Evolutionary conservation across 768 basidiomycete genomes (phyloP).

Genomic region (Tricholoma sp.): DNA sequence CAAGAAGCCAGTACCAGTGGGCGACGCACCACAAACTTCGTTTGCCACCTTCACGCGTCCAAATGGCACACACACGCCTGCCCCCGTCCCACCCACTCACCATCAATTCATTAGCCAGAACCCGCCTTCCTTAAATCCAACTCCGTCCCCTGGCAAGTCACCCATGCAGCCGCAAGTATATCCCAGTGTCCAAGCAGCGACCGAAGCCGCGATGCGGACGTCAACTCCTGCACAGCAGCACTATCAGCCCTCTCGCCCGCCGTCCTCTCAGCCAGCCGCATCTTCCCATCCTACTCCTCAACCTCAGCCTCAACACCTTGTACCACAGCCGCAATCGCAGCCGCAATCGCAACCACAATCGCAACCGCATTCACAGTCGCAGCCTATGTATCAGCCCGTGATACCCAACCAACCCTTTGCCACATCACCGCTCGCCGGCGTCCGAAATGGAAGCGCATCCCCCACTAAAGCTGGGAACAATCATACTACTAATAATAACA

Average conservation of each 20-base stretch:
- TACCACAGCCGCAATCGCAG: constrained; percentile 10
- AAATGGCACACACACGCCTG: constrained; percentile 31
- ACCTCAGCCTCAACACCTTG: not conserved
- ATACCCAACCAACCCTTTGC: constrained; percentile 8
- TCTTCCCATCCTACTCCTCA: constrained; percentile 1
- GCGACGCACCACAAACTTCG: constrained; percentile 22
- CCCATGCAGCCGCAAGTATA: constrained; percentile 35
- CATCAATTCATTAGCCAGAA: constrained; percentile 32
- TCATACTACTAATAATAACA: not conserved
- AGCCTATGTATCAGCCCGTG: constrained; percentile 11
- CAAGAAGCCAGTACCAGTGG: constrained; percentile 20
- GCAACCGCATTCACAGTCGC: constrained; percentile 17
- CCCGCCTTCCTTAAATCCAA: constrained; percentile 17
- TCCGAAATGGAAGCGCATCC: not conserved
- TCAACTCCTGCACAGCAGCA: constrained; percentile 30
- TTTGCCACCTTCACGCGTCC: constrained; percentile 21
- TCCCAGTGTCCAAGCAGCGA: constrained; percentile 28
- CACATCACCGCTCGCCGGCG: constrained; percentile 4
- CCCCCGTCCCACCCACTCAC: constrained; percentile 22
- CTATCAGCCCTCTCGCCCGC: constrained; percentile 18
- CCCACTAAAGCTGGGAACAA: not conserved
- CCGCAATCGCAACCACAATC: constrained; percentile 15
- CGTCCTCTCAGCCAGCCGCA: constrained; percentile 13
- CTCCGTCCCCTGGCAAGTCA: constrained; percentile 18
- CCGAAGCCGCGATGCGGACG: constrained; percentile 27